phyloP scores from a whole-genome alignment of 2,329 filamentous ascomycete species.

The Herpomyces periplanetae region DNA sequence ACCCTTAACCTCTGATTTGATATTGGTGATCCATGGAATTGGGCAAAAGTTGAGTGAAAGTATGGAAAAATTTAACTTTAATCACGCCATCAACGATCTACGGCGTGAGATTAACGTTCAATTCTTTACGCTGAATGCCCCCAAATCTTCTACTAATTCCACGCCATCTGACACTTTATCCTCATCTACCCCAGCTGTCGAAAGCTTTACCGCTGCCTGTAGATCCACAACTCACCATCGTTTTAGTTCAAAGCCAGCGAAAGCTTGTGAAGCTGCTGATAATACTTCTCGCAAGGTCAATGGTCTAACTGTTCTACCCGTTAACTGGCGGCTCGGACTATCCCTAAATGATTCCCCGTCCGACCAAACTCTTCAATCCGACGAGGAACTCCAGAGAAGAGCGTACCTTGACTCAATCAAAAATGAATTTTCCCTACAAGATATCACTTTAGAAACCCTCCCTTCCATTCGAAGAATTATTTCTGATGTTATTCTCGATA shows the following conservation, averaged over 20 bases:
- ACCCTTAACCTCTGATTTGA: slow-evolving; percentile 40
- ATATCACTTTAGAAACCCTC: slow-evolving; percentile 66
- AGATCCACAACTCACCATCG: too few relatives aligned
- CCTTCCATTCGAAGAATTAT: slow-evolving; percentile 76
- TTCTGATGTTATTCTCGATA: slow-evolving; percentile 89
- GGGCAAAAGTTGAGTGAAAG: slow-evolving; percentile 81
- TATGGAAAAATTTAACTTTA: slow-evolving; percentile 88
- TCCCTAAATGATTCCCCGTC: slow-evolving; percentile 65
- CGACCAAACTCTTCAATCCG: slow-evolving; percentile 14
- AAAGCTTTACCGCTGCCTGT: too few relatives aligned
- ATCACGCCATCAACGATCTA: slow-evolving; percentile 70
- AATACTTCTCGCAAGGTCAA: too few relatives aligned
- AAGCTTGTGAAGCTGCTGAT: too few relatives aligned
- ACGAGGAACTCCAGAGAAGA: slow-evolving; percentile 11
- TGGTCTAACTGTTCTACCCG: slow-evolving; percentile 4
- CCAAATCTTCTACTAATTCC: too few relatives aligned
- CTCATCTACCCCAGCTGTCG: too few relatives aligned
- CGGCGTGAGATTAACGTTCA: slow-evolving; percentile 55
- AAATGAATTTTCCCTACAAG: slow-evolving; percentile 27
- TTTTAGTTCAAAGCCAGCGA: too few relatives aligned
- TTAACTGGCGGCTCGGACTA: slow-evolving; percentile 71
- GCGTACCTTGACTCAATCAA: slow-evolving; percentile 17
- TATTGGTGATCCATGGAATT: slow-evolving; percentile 75
- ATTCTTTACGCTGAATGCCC: too few relatives aligned
- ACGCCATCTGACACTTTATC: too few relatives aligned